Percentiles rank a stretch among this genome's conserved stretches.
These are phyloP conservation scores for Kurtzmaniella quercitrusa DNA, from an alignment of 1,139 yeast species.

Conservation along the genomic window DNA sequence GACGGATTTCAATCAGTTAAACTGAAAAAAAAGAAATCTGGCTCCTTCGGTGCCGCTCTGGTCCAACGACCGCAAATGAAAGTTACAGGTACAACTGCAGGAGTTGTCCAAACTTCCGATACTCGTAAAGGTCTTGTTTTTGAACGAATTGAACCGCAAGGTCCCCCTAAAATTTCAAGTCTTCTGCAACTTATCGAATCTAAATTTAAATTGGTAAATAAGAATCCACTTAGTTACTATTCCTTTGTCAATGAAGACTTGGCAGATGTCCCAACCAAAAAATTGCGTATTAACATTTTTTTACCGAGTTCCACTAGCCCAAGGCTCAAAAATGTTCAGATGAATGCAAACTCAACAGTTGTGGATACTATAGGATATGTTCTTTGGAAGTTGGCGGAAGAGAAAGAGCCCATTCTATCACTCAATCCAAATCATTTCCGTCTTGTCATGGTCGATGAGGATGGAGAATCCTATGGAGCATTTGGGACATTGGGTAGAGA, in stretches of 20 bases:
- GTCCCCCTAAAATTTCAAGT: constrained; percentile 19
- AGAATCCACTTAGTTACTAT: constrained; percentile 52
- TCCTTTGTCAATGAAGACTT: constrained; percentile 41
- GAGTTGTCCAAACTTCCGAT: not conserved
- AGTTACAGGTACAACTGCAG: not conserved
- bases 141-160: constrained; percentile 1
- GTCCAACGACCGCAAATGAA: not conserved
- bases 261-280: constrained; percentile 16
- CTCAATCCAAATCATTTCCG: constrained; percentile 63
- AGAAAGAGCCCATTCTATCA: constrained; percentile 14
- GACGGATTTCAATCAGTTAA: constrained; percentile 10
- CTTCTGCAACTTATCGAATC: constrained; percentile 40
- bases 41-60: constrained; percentile 4
- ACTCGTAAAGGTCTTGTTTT: not conserved
- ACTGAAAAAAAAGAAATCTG: constrained; percentile 16
- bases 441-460: constrained; percentile 71
- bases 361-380: constrained; percentile 65
- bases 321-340: constrained; percentile 26
- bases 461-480: constrained; percentile 73
- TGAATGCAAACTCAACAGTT: constrained; percentile 46
- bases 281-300: constrained; percentile 28
- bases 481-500: constrained; percentile 66
- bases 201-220: constrained; percentile 30
- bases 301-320: constrained; percentile 35
- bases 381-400: constrained; percentile 31